A percentile compares a stretch with the other conserved stretches of the same genome.
Evolutionary conservation across 805 yeast species (phyloP).

Genomic region (Wickerhamomyces sydowiorum): DNA sequence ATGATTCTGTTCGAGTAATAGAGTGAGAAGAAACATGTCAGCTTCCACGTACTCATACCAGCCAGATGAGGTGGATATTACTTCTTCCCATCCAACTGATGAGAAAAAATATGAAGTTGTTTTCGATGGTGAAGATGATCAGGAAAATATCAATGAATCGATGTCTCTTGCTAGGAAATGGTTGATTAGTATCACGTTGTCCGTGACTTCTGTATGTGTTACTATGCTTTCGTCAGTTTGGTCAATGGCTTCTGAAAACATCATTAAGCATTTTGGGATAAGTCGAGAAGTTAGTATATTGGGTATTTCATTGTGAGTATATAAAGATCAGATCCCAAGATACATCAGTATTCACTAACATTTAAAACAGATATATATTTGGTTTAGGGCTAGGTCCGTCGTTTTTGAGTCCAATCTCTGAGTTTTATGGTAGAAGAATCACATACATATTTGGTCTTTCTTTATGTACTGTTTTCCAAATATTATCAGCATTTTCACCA

Average conservation of each 20-base stretch:
- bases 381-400: conserved; percentile 69
- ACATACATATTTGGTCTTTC: conserved; percentile 57
- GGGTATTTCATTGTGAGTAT: conserved; percentile 45
- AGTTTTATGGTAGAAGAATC: conserved; percentile 54
- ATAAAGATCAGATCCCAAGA: too few species aligned
- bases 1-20: not conserved
- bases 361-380: conserved; percentile 39
- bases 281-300: conserved; percentile 51
- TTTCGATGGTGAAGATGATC: conserved; percentile 20
- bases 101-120: conserved; percentile 24
- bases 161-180: conserved; percentile 48
- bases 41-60: conserved; percentile 3
- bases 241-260: conserved; percentile 52
- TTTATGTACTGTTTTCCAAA: conserved; percentile 54
- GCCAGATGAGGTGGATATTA: conserved; percentile 16
- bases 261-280: conserved; percentile 40
- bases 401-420: conserved; percentile 62
- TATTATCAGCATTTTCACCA: conserved; percentile 47
- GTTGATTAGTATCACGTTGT: conserved; percentile 47
- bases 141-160: conserved; percentile 25
- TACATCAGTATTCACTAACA: not conserved
- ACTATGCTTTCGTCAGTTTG: conserved; percentile 69
- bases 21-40: not conserved
- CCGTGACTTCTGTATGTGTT: conserved; percentile 51
- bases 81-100: conserved; percentile 9